Conservation (phyloP, 225 moss, liverwort and hornwort genomes). For the Marchantia polymorpha region DNA sequence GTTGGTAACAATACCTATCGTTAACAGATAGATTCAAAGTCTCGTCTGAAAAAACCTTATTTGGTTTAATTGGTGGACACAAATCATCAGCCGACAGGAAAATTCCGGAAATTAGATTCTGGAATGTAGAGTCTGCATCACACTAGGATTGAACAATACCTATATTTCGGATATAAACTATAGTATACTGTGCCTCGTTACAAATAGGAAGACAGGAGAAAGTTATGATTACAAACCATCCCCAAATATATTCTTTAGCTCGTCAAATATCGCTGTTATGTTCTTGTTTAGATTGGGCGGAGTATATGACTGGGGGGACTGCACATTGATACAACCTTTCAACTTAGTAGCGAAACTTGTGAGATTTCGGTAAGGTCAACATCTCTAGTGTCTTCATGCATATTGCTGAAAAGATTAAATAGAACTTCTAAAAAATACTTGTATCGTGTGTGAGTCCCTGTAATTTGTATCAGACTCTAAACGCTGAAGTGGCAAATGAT, state of each 20-base stretch:
- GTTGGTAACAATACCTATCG: neutral
- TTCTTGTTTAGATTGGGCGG: slow-evolving; percentile 81
- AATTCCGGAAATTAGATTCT: neutral
- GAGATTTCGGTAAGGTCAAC: no score
- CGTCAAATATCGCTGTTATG: slow-evolving; percentile 75
- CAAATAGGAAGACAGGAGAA: neutral
- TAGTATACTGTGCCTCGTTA: no score
- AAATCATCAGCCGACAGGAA: neutral
- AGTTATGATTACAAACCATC: slow-evolving; percentile 52
- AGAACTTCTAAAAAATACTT: neutral
- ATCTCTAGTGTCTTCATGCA: no score
- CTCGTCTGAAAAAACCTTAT: neutral
- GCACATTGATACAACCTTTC: slow-evolving; percentile 23
- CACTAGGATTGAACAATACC: no score
- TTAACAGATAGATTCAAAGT: neutral
- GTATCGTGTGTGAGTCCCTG: neutral
- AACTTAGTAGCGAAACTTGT: neutral
- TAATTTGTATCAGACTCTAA: neutral
- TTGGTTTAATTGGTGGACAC: neutral
- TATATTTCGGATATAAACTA: neutral
- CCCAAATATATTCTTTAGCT: slow-evolving; percentile 69
- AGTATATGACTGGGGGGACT: slow-evolving; percentile 49
- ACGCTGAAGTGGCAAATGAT: neutral
- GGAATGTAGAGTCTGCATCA: neutral
- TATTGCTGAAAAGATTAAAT: neutral